Conservation (phyloP, 1,139 yeast genomes). For the Diutina mesorugosa region DNA sequence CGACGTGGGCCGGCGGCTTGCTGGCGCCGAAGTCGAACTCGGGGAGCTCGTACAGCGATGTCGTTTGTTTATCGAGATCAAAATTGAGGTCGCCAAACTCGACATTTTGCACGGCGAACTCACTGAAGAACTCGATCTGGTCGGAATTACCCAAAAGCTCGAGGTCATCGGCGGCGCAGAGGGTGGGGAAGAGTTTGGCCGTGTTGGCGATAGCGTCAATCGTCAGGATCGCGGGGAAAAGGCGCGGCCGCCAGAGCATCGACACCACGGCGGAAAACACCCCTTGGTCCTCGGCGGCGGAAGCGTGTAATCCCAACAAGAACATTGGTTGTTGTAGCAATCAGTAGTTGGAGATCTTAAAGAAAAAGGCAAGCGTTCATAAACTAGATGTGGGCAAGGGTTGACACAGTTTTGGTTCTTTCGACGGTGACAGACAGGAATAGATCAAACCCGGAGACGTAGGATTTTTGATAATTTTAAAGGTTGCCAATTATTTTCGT, state of each 20-base stretch:
- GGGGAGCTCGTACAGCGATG: background rate
- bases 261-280: background rate
- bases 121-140: background rate
- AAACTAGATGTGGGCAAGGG: background rate
- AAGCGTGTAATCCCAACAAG: background rate
- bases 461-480: background rate
- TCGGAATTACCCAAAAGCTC: background rate
- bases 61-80: background rate
- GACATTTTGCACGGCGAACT: background rate
- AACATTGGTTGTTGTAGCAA: background rate
- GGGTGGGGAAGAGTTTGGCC: background rate
- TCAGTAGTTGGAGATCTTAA: background rate
- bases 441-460: background rate
- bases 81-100: background rate
- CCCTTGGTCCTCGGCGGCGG: background rate
- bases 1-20: background rate
- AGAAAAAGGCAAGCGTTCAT: background rate
- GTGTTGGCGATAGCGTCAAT: background rate
- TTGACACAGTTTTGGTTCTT: background rate
- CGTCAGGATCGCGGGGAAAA: background rate
- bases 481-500: background rate
- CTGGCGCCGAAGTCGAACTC: background rate
- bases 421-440: background rate
- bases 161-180: conserved; percentile 1
- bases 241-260: background rate